phyloP scores from a whole-genome alignment of 164 flowering plant species.

The Kingdonia uniflora region DNA sequence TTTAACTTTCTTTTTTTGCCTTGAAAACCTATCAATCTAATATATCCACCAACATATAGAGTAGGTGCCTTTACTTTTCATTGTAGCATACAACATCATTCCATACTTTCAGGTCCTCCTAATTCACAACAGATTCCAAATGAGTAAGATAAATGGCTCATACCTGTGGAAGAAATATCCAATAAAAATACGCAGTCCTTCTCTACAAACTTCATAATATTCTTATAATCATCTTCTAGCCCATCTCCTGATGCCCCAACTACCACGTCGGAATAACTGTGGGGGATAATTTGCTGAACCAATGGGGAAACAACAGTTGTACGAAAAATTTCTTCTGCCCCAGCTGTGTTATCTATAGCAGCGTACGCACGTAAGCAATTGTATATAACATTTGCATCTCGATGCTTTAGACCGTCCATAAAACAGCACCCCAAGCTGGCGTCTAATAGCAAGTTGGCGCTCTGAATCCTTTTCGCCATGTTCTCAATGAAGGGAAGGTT shows the following conservation, averaged over 20 bases:
- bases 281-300: constrained; percentile 53
- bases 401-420: constrained; percentile 74
- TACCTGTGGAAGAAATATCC: constrained; percentile 78
- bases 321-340: constrained; percentile 88
- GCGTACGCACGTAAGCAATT: constrained; percentile 99
- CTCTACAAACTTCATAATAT: constrained; percentile 49
- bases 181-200: constrained; percentile 73
- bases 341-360: constrained; percentile 80
- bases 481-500: constrained; percentile 89
- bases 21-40: no score
- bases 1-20: no score
- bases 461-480: constrained; percentile 90
- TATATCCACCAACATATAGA: no score
- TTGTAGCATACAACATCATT: no score
- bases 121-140: no score
- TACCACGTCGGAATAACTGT: constrained; percentile 29
- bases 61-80: no score
- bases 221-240: constrained; percentile 66
- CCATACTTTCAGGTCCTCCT: no score
- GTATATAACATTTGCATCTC: constrained; percentile 74
- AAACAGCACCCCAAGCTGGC: constrained; percentile 94
- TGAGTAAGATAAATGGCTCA: not conserved
- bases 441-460: constrained; percentile 67
- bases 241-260: constrained; percentile 53
- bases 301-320: constrained; percentile 62